A percentile compares a stretch with the other conserved stretches of the same genome.
These are phyloP conservation scores for Teratosphaeria viscida DNA, from an alignment of 2,329 filamentous ascomycete species.

Conservation along the genomic window DNA sequence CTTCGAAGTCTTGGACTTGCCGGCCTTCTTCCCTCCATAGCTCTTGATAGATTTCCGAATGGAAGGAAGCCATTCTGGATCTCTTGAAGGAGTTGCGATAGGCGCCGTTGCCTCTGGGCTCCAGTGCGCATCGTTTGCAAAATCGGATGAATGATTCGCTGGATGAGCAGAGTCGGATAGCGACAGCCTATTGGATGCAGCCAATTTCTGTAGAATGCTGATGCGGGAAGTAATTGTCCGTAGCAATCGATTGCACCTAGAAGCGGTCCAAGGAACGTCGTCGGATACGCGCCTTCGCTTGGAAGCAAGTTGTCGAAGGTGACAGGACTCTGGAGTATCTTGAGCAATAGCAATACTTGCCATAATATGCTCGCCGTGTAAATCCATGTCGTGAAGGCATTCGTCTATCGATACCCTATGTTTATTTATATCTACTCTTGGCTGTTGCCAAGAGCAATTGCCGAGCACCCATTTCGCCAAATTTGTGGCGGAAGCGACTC, in stretches of 20 bases:
- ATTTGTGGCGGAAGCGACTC: too few species aligned
- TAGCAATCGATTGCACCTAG: conserved; percentile 33
- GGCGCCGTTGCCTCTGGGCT: too few species aligned
- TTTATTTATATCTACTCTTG: not conserved
- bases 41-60: not conserved
- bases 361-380: not conserved
- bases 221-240: conserved; percentile 33
- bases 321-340: not conserved
- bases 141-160: not conserved
- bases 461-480: not conserved
- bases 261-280: conserved; percentile 30
- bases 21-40: not conserved
- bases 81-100: conserved; percentile 1
- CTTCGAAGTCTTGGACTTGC: not conserved
- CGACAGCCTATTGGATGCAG: not conserved
- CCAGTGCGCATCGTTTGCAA: not conserved
- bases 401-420: not conserved
- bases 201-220: conserved; percentile 25
- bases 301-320: not conserved
- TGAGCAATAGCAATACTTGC: not conserved
- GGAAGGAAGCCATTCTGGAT: conserved; percentile 12
- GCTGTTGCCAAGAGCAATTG: not conserved
- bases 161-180: not conserved
- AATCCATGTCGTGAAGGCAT: not conserved
- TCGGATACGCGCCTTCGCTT: conserved; percentile 7